Base-by-base conservation (phyloP, 495 filamentous ascomycete species). In the Penicillium flavigenum region DNA sequence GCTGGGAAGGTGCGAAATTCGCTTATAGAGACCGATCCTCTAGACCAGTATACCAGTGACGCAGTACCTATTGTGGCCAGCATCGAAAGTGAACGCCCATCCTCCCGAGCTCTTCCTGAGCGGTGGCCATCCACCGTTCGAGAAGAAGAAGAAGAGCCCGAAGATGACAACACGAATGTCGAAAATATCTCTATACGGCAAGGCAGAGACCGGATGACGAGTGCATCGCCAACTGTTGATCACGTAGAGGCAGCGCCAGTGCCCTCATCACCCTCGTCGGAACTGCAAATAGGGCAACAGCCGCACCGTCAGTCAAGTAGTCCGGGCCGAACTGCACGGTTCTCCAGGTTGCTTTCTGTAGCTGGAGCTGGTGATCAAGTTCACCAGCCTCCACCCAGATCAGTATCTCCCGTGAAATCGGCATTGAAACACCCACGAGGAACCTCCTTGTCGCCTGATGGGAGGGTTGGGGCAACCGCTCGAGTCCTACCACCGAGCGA, bases 321-420 rank as follows among this genome's bases (percentile, higher is more conserved):
- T 55, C 86, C 87, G 4, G 76, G 80, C 14, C 81, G 91, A 47
- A 87, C 86, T 32, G 83, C 91, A 16, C 89, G 86, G 56, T 96
- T 96, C 60, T 85, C 87, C 2, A 67, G 80, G 53, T 75, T 83
- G 61, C 69, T 82, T 71, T 67, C 79, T 53, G 59, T 87, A 71
- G 70, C 86, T 27, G 70, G 71, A 6, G 51, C 71, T 2, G 75
- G 72, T 38, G 78, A 74, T n/a, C 67, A 75, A 19, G 73, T 81
- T 57, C 91, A 96, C 67, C 78, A 87, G 47, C 92, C 92, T 24
- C 89, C 88, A 16, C 83, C 87, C 19, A 81, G 92, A 47, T 92
- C 92, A 0, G 75, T 89, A 1, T 96, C 92, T 0, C 92, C 92
- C 24, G 86, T 83, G 5, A 96, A 96, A 66, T 93, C 92, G 14